These are phyloP conservation scores for Saccharomyces hybrid DNA, from an alignment of 1,139 yeast genomes.

Conservation along the genomic window DNA sequence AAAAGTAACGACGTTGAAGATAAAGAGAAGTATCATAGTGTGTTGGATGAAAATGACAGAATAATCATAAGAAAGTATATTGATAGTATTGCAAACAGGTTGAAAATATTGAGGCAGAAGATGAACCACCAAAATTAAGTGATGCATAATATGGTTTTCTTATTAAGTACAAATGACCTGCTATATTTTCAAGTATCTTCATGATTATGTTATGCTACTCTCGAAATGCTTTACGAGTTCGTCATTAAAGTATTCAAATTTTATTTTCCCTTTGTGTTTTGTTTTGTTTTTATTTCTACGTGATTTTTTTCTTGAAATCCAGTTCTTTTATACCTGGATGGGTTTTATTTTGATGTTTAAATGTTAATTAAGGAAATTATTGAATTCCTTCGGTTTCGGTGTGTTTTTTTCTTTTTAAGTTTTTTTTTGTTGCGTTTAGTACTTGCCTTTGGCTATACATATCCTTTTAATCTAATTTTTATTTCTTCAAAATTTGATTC, in stretches of 20 bases:
- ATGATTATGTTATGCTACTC: too few species aligned
- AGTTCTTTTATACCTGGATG: background rate
- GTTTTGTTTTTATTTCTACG: background rate
- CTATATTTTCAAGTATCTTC: too few species aligned
- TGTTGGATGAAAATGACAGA: slow-evolving; percentile 61
- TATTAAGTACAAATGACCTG: too few species aligned
- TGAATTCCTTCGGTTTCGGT: background rate
- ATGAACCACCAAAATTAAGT: slow-evolving; percentile 7
- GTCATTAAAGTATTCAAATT: background rate
- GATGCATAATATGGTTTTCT: background rate
- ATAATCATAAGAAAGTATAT: slow-evolving; percentile 71
- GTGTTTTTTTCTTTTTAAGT: background rate
- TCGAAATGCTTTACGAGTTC: background rate
- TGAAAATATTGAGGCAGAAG: slow-evolving; percentile 44
- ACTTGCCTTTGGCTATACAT: background rate
- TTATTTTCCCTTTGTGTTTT: background rate
- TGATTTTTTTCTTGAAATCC: background rate
- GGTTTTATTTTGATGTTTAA: background rate
- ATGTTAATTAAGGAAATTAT: background rate
- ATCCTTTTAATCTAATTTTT: background rate
- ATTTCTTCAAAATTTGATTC: background rate
- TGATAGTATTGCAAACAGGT: slow-evolving; percentile 62
- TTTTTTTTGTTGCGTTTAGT: background rate
- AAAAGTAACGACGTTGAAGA: background rate
- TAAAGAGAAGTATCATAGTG: slow-evolving; percentile 8